Conservation (phyloP, 2,329 filamentous ascomycete species). For the Chrysosporium queenslandicum region DNA sequence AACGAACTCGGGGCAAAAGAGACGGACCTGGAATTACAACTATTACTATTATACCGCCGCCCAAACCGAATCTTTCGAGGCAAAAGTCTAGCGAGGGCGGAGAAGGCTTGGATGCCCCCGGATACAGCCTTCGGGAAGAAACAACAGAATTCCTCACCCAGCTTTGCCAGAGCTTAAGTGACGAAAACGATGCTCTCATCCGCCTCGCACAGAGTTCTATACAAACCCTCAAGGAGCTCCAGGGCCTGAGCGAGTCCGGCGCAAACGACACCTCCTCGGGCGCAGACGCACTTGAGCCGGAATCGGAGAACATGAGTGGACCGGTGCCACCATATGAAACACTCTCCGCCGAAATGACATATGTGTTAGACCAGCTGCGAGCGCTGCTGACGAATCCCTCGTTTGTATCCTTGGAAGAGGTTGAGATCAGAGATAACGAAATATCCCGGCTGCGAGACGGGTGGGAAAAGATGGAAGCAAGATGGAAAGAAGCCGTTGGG, state of each 20-base stretch:
- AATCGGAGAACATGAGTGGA: slow-evolving; percentile 12
- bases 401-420: slow-evolving; percentile 90
- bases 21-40: slow-evolving; percentile 44
- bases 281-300: slow-evolving; percentile 22
- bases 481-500: slow-evolving; percentile 80
- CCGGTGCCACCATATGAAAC: slow-evolving; percentile 50
- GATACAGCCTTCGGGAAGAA: slow-evolving; percentile 67
- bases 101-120: slow-evolving; percentile 44
- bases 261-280: slow-evolving; percentile 21
- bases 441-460: slow-evolving; percentile 72
- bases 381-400: slow-evolving; percentile 86
- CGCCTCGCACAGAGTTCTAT: slow-evolving; percentile 61
- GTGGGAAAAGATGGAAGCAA: slow-evolving; percentile 85
- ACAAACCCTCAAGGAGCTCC: slow-evolving; percentile 53
- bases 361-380: slow-evolving; percentile 68
- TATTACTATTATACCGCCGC: slow-evolving; percentile 38
- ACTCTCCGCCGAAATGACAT: slow-evolving; percentile 62
- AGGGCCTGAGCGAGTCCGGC: slow-evolving; percentile 38
- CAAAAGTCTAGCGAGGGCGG: slow-evolving; percentile 24
- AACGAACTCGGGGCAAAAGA: slow-evolving; percentile 51
- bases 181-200: slow-evolving; percentile 81
- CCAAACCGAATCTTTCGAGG: slow-evolving; percentile 24
- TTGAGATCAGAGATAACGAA: slow-evolving; percentile 83
- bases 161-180: slow-evolving; percentile 69
- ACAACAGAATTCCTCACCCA: slow-evolving; percentile 85